Evolutionary conservation across 768 basidiomycete genomes (phyloP), one percentile per base, ranked within the genome.

Genomic region (Pisolithus sp.): DNA sequence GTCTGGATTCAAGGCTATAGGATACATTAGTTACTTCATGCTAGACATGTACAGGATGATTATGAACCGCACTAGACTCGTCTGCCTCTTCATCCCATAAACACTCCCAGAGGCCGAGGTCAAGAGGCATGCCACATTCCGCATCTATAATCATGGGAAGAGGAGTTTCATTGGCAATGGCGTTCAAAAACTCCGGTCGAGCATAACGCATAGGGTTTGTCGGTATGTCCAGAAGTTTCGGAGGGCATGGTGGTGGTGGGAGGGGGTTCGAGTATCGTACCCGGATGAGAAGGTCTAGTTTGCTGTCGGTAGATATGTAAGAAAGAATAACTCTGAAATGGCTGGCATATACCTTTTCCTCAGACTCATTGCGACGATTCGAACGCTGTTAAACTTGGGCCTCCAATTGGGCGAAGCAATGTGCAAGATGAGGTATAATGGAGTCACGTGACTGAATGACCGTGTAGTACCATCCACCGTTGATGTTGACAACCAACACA

Each of bases 91-190:
- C 88, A 46, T 87, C 83, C 90, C 88, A 93, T 17, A 95, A 70
- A 34, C 81, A 86, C 50, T 86, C 85, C 77, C 84, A 93, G 50
- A 77, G 80, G 17, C 87, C 86, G 44, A 95, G 71, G 65, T 98
- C 91, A 23, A 99, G 70, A 0, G 94, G 93, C 93, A 99, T 94
- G 0, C 96, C 96, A 58, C 86, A 86, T 66, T 99, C 96, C 1
- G 90, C 91, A 59, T 99, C 96, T 1, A 97, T 86, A 57, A 98
- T 86, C 91, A 98, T 93, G 0, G 96, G 95, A 18, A 96, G 66
- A 0, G 89, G 86, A 10, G 83, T 81, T 45, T 91, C 89, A 49
- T 83, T 82, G 0, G 89, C 86, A 36, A 96, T 72, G 6, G 83
- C 78, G 55, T 89, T 81, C 34, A 94, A 78, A 59, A 93, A 94